Base-by-base conservation (phyloP, 257 asterid species). In the Primulina eburnea region DNA sequence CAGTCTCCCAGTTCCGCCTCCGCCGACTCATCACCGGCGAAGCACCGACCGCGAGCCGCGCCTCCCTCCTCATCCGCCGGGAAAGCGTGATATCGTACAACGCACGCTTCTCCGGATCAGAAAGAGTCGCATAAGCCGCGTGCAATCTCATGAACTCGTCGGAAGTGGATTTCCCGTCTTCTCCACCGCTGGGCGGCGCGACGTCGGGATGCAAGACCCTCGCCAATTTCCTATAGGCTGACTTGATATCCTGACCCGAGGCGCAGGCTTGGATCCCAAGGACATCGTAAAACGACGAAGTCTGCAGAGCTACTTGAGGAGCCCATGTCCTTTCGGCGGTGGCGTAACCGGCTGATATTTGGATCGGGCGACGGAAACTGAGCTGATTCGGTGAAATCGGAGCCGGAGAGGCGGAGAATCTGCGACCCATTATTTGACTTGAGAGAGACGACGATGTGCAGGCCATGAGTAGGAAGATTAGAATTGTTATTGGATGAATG, bases 121-220 rank as follows among this genome's bases (percentile, higher is more conserved):
- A 77, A 0, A 81, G 85, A 64, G 78, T 81, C 20, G 69, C 72
- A 33, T 81, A 81, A 0, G 85, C 85, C 20, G 79, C 67, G 60
- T 78, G 82, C 10, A 78, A 64, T 64, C 71, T 73, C 58, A 78
- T 70, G 52, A 78, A 78, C 33, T 78, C 78, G 20, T 78, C 76
- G 12, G 64, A 71, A 9, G 77, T 17, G 24, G 74, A 70, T n/a
- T 47, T 17, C 34, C 69, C 62, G 12, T 72, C 63, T 24, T 11
- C 59, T 24, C 52, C 32, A 3, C 6, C 16, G 2, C 38, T 12
- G 17, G 69, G 43, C 2, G 69, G 43, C 2, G 69, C 50, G 3
- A 68, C 79, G 55, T 78, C 82, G 8, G 82, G 82, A 66, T 78
- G 82, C 28, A 60, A 35, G 24, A 33, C 28, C 67, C 82, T 73